These are phyloP conservation scores for Corymbia maculata DNA, from an alignment of 345 rosid species.

Conservation along the genomic window DNA sequence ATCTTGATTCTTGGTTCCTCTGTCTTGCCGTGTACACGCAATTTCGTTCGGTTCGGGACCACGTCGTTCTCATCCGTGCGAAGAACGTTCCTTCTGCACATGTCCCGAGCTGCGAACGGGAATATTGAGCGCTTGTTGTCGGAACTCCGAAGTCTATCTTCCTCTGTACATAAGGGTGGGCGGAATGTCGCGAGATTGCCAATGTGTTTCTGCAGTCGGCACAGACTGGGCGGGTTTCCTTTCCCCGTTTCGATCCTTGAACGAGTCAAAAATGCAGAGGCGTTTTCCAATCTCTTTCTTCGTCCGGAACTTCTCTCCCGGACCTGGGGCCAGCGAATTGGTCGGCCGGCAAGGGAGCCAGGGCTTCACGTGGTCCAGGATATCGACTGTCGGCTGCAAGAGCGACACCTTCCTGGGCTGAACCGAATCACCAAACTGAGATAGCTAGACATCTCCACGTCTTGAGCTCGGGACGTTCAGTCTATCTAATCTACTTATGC, in stretches of 20 bases:
- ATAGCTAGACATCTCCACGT: not conserved
- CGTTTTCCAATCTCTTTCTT: not conserved
- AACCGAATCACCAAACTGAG: not conserved
- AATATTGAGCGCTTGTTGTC: not conserved
- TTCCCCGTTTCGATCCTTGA: not conserved
- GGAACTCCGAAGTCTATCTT: not conserved
- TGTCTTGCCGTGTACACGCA: too few species aligned
- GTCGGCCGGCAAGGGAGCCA: not conserved
- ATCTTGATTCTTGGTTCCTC: not conserved
- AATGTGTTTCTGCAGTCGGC: too few species aligned
- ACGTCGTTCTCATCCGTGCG: not conserved
- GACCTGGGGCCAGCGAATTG: not conserved
- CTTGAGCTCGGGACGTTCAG: not conserved
- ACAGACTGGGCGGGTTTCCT: not conserved
- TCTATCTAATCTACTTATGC: not conserved
- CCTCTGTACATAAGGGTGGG: not conserved
- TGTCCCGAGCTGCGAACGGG: not conserved
- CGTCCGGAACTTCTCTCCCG: too few species aligned
- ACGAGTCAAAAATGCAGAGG: not conserved
- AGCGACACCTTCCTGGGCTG: not conserved
- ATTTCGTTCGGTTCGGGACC: not conserved
- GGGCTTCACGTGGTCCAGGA: not conserved
- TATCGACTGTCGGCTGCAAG: not conserved
- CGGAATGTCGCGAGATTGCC: not conserved
- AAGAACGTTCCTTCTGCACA: not conserved